A percentile compares a stretch with the other conserved stretches of the same genome.
Evolutionary conservation across 208 protist species (phyloP).

Genomic region (Leishmania amazonensis): DNA sequence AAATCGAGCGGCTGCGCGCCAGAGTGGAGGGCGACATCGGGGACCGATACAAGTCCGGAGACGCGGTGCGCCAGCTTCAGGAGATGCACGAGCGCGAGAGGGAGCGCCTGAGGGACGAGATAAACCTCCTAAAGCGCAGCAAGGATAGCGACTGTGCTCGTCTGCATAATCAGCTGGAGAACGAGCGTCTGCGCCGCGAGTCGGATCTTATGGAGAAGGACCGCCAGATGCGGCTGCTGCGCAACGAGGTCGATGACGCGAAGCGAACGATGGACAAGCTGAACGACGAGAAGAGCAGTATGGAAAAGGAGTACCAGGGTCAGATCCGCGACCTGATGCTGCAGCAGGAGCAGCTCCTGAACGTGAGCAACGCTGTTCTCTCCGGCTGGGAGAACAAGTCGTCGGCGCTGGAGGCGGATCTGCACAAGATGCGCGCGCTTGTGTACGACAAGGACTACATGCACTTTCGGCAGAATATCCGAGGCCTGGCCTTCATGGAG

Average conservation of each 20-base stretch:
- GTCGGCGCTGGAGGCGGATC: slow-evolving; percentile 44
- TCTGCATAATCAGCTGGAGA: slow-evolving; percentile 49
- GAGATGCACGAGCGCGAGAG: slow-evolving; percentile 52
- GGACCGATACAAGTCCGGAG: slow-evolving; percentile 42
- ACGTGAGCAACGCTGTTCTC: slow-evolving; percentile 56
- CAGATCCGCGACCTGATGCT: slow-evolving; percentile 60
- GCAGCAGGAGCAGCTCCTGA: slow-evolving; percentile 66
- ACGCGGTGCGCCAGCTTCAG: slow-evolving; percentile 47
- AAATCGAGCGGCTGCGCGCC: slow-evolving; percentile 47
- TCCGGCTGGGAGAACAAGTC: slow-evolving; percentile 73
- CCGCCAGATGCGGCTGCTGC: slow-evolving; percentile 49
- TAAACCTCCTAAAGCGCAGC: slow-evolving; percentile 36
- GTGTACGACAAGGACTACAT: slow-evolving; percentile 79
- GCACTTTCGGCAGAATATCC: slow-evolving; percentile 61
- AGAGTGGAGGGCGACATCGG: slow-evolving; percentile 33
- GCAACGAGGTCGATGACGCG: slow-evolving; percentile 48
- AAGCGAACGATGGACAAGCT: slow-evolving; percentile 42
- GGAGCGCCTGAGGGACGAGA: slow-evolving; percentile 41
- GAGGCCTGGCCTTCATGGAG: slow-evolving; percentile 55
- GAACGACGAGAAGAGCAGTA: slow-evolving; percentile 41
- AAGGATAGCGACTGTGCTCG: slow-evolving; percentile 44
- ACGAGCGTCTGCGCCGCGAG: slow-evolving; percentile 41
- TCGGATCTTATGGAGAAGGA: slow-evolving; percentile 71
- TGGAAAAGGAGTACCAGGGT: slow-evolving; percentile 63
- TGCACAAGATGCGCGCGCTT: slow-evolving; percentile 59